A percentile compares a stretch with the other conserved stretches of the same genome.
Conservation (phyloP, 1,284 basidiomycete genomes). For the Coriolopsis trogii region DNA sequence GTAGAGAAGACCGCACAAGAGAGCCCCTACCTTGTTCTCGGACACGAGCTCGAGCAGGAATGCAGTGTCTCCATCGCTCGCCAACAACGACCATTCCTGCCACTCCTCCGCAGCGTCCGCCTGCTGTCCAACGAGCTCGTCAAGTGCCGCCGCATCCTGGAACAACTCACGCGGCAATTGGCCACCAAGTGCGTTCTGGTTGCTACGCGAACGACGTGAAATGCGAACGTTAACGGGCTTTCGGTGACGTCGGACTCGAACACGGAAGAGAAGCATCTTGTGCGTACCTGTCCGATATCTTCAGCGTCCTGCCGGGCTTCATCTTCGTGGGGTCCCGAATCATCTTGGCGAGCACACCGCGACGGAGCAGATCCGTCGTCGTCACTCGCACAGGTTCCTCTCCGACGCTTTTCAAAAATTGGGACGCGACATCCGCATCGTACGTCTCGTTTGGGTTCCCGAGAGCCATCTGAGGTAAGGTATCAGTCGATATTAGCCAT, state of each 20-base stretch:
- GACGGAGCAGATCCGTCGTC: constrained; percentile 58
- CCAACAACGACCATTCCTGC: constrained; percentile 72
- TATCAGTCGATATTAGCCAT: not conserved
- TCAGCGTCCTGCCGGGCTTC: constrained; percentile 69
- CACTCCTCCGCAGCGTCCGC: constrained; percentile 49
- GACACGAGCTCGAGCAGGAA: constrained; percentile 72
- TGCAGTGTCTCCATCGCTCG: constrained; percentile 76
- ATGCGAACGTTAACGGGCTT: too few species aligned
- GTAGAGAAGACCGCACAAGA: not conserved
- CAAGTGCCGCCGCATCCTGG: constrained; percentile 67
- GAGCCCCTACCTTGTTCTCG: constrained; percentile 56
- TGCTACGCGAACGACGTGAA: too few species aligned
- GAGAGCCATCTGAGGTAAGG: constrained; percentile 65
- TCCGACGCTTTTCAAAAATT: constrained; percentile 57
- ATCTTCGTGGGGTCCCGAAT: constrained; percentile 62
- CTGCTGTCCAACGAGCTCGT: constrained; percentile 45
- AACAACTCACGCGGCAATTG: constrained; percentile 62
- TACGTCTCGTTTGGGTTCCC: constrained; percentile 72
- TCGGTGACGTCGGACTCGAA: not conserved
- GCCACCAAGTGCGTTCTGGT: constrained; percentile 72
- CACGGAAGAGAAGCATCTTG: too few species aligned
- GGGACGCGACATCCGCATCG: constrained; percentile 55
- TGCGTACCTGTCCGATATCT: constrained; percentile 68
- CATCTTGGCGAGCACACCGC: constrained; percentile 66
- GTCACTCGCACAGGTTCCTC: constrained; percentile 54